These are phyloP conservation scores for Eucalyptus fibrosa DNA, from an alignment of 345 rosid genomes.

Conservation along the genomic window DNA sequence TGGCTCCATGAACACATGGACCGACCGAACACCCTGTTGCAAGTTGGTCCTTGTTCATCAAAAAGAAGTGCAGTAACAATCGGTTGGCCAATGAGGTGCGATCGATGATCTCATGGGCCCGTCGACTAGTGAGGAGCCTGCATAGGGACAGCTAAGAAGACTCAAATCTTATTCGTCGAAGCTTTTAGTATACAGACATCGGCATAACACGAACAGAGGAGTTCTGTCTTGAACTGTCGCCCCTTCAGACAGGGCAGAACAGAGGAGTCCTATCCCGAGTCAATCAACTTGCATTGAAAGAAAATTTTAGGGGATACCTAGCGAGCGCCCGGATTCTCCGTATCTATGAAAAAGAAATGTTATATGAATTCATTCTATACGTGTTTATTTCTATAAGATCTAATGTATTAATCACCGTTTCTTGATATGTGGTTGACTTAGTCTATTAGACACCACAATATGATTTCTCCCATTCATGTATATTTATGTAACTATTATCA, in stretches of 20 bases:
- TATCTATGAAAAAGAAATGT: not conserved
- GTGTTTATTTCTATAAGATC: not conserved
- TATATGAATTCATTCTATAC: not conserved
- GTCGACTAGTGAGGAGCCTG: not conserved
- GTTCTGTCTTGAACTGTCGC: not conserved
- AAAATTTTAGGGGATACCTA: not conserved
- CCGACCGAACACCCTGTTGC: not conserved
- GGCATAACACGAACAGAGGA: not conserved
- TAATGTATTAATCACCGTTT: not conserved
- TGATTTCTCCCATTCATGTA: not conserved
- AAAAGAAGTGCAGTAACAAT: not conserved
- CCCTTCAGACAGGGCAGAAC: not conserved
- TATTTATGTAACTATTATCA: not conserved
- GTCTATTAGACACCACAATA: not conserved
- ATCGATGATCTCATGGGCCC: not conserved
- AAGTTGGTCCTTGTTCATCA: not conserved
- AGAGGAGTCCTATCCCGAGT: not conserved
- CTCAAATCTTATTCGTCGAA: not conserved
- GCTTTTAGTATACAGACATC: not conserved
- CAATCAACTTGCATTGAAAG: not conserved
- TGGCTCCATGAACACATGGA: not conserved
- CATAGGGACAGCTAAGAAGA: not conserved
- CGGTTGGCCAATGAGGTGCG: not conserved
- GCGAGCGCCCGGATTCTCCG: not conserved
- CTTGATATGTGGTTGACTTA: not conserved